Evolutionary conservation across 192 early-diverging fungal genomes (phyloP).

Genomic region (Neocallimastix lanati): DNA sequence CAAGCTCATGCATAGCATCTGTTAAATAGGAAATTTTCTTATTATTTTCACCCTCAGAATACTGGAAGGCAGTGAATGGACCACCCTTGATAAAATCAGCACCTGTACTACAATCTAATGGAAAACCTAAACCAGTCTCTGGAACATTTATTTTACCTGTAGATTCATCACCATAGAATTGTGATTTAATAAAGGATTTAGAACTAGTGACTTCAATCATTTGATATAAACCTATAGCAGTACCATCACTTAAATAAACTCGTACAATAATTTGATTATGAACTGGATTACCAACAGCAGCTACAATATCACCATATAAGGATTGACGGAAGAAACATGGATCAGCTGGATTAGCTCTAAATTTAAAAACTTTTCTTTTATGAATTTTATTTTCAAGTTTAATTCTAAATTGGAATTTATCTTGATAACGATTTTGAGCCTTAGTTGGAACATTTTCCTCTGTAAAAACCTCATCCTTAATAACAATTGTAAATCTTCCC

Average conservation of each 20-base stretch:
- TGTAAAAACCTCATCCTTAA: neutral
- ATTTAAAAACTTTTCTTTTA: too few relatives aligned
- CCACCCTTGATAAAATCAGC: neutral
- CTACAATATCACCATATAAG: neutral
- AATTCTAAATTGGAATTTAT: neutral
- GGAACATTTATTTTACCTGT: neutral
- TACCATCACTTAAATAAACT: too few relatives aligned
- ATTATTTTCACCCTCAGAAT: too few relatives aligned
- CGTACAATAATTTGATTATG: too few relatives aligned
- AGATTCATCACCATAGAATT: neutral
- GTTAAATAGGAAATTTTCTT: neutral
- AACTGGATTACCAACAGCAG: too few relatives aligned
- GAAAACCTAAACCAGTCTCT: neutral
- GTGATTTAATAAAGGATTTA: neutral
- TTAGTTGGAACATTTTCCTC: neutral
- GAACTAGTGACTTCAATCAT: neutral
- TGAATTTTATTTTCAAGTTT: neutral
- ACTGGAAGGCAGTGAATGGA: neutral
- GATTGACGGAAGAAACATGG: neutral
- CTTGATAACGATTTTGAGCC: too few relatives aligned
- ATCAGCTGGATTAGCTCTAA: neutral
- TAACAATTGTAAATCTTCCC: neutral
- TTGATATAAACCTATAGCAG: neutral
- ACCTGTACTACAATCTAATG: neutral
- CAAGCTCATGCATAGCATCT: neutral